Conservation (phyloP, 345 rosid genomes). For the Hibiscus syriacus region DNA sequence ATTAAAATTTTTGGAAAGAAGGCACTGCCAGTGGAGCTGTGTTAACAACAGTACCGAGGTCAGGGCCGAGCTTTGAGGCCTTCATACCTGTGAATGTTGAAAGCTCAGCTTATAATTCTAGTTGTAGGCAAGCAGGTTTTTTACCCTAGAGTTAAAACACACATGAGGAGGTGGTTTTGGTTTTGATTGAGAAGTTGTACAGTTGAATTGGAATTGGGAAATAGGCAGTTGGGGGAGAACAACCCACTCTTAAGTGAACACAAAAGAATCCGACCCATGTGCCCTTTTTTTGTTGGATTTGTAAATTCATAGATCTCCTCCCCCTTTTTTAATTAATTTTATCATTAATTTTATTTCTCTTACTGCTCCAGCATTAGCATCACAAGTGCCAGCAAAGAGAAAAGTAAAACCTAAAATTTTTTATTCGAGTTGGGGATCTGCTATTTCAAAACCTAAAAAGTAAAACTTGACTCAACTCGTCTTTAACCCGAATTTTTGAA, state of each 20-base stretch:
- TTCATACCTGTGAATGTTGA: not conserved
- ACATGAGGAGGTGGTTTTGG: not conserved
- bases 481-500: too few relatives aligned
- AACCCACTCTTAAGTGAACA: not conserved
- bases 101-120: not conserved
- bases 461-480: too few relatives aligned
- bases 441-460: too few relatives aligned
- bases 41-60: not conserved
- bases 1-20: not conserved
- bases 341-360: not conserved
- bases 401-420: too few relatives aligned
- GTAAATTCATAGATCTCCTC: not conserved
- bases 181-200: not conserved
- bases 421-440: too few relatives aligned
- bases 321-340: not conserved
- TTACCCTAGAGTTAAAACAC: not conserved
- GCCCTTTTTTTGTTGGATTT: not conserved
- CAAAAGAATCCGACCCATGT: not conserved
- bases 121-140: not conserved
- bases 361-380: too few relatives aligned
- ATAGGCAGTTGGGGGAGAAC: not conserved
- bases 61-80: conserved; percentile 12
- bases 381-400: too few relatives aligned
- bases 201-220: not conserved
- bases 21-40: not conserved